Evolutionary conservation across 2,329 filamentous ascomycete genomes (phyloP), one percentile per base, ranked within the genome.

Genomic region (Alternaria viburni): DNA sequence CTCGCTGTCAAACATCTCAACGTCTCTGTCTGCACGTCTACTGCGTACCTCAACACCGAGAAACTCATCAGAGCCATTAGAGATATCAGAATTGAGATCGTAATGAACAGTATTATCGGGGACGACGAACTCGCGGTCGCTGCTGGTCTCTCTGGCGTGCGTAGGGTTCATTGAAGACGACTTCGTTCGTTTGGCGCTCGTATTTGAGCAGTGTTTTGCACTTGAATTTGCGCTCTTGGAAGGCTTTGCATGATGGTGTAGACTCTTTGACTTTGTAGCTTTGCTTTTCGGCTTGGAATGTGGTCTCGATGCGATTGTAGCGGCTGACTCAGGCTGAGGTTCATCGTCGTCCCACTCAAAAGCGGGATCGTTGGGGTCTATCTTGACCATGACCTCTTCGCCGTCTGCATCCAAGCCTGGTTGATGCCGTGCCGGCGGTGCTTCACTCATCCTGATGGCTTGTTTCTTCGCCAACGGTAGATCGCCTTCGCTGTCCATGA

Each of bases 271-370:
- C 17, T 47, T 61, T 32, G 54, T 12, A 6, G 46, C 13, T 11
- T 49, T 60, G 8, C 3, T 26, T 1, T 46, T 41, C 9, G 13
- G 10, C 6, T 3, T 30, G 13, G 54, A 30, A 2, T 64, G 56
- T 15, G 43, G 6, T 12, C 10, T 23, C 17, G n/a, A 23, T 43
- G 43, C 30, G n/a, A 1, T 10, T 4, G 23, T 30, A 21, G 44
- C 12, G 8, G 13, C 10, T 45, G 43, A 30, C 2, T 49, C 58
- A 2, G 17, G n/a, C 3, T 11, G 26, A 8, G 60, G 64, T 4
- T 52, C 54, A 12, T 68, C 62, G 12, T 63, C 57, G 12, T 73
- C 69, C 45, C 59, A 66, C 10, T 67, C 60, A 6, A 73, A 61
- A 3, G 54, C 46, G 6, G 57, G 43, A n/a, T 69, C 66, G 13